Percentiles rank a stretch among this genome's conserved stretches.
Conservation (phyloP, 2,329 filamentous ascomycete genomes). For the Diplodia mutila region DNA sequence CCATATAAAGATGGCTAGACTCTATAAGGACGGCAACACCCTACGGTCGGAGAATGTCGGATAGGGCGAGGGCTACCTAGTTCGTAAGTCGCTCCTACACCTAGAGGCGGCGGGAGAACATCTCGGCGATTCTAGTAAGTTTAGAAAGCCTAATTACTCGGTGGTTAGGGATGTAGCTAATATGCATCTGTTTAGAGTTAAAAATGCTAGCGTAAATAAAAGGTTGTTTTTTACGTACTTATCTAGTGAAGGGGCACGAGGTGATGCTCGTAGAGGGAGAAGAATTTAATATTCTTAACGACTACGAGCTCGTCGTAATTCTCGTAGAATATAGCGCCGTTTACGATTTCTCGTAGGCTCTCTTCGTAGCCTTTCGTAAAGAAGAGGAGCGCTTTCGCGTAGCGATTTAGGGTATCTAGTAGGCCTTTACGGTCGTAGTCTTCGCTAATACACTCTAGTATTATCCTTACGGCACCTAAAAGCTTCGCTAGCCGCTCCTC, state of each 20-base stretch:
- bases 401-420: constrained; percentile 73
- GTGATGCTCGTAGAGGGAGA: constrained; percentile 94
- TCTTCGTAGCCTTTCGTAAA: constrained; percentile 97
- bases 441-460: constrained; percentile 67
- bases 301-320: constrained; percentile 97
- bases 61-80: constrained; percentile 90
- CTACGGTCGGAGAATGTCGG: constrained; percentile 89
- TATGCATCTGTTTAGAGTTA: constrained; percentile 76
- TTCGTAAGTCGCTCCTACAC: constrained; percentile 96
- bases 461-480: constrained; percentile 63
- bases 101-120: constrained; percentile 92
- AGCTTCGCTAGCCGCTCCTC: constrained; percentile 62
- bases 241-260: constrained; percentile 94
- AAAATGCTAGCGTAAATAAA: constrained; percentile 9
- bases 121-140: constrained; percentile 91
- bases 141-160: constrained; percentile 97
- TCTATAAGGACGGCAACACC: constrained; percentile 98
- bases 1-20: constrained; percentile 95
- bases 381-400: constrained; percentile 92
- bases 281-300: constrained; percentile 95
- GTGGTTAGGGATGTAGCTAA: constrained; percentile 90
- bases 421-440: constrained; percentile 67
- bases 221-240: constrained; percentile 61
- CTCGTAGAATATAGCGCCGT: constrained; percentile 92
- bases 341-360: constrained; percentile 88